phyloP scores from a whole-genome alignment of 1,139 yeast genomes.

The Yamadazyma diospyri region DNA sequence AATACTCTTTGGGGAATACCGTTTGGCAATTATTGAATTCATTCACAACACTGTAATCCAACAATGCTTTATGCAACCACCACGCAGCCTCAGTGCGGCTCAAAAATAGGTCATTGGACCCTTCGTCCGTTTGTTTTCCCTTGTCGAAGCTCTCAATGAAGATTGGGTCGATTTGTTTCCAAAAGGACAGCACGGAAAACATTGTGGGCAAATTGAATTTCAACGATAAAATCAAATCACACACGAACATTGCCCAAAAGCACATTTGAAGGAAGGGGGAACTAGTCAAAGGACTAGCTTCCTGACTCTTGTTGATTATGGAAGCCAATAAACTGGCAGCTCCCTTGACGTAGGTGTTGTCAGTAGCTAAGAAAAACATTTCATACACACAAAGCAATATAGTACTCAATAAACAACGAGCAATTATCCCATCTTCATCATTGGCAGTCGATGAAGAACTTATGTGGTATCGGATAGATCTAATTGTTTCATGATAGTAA shows the following conservation, averaged over 20 bases:
- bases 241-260: conserved; percentile 34
- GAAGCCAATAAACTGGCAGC: conserved; percentile 31
- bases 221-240: conserved; percentile 34
- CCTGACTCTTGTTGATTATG: conserved; percentile 21
- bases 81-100: conserved; percentile 23
- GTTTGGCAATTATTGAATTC: conserved; percentile 26
- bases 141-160: conserved; percentile 22
- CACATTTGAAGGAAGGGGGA: conserved; percentile 33
- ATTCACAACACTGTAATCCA: conserved; percentile 26
- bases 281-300: conserved; percentile 17
- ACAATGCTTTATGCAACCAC: conserved; percentile 37
- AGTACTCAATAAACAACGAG: conserved; percentile 36
- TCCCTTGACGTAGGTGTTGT: conserved; percentile 34
- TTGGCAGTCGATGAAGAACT: conserved; percentile 24
- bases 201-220: conserved; percentile 29
- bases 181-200: conserved; percentile 28
- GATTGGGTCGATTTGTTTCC: conserved; percentile 31
- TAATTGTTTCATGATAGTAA: conserved; percentile 36
- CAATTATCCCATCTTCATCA: conserved; percentile 26
- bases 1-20: conserved; percentile 26
- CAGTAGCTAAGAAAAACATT: conserved; percentile 35
- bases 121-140: neutral
- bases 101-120: conserved; percentile 9
- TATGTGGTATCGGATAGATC: conserved; percentile 24
- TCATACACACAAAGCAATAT: conserved; percentile 38